These are phyloP conservation scores for Irpex sp. DNA, from an alignment of 1,284 basidiomycete genomes.

Conservation along the genomic window DNA sequence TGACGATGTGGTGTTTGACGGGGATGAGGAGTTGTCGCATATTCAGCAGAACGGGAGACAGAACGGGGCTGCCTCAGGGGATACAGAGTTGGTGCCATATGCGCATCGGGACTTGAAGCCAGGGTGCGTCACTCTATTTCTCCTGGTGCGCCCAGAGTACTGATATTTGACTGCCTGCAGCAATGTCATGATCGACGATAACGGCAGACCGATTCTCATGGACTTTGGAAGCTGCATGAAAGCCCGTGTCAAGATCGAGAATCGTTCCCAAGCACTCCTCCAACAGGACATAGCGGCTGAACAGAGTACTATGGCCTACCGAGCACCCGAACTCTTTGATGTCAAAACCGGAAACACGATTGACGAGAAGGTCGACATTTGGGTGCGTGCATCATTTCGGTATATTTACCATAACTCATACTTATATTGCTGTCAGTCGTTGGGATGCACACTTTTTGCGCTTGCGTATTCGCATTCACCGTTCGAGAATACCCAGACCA, in stretches of 20 bases:
- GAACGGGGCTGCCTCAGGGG: conserved; percentile 30
- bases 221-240: conserved; percentile 92
- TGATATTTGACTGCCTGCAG: conserved; percentile 34
- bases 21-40: conserved; percentile 62
- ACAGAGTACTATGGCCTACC: conserved; percentile 95
- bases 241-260: conserved; percentile 77
- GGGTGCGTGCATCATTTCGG: conserved; percentile 51
- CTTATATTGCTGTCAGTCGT: conserved; percentile 51
- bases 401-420: neutral
- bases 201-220: conserved; percentile 93
- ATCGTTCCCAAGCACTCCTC: conserved; percentile 79
- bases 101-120: conserved; percentile 98
- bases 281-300: conserved; percentile 94
- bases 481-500: conserved; percentile 86
- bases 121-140: conserved; percentile 52
- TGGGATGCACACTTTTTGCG: conserved; percentile 90
- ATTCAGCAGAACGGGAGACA: conserved; percentile 23
- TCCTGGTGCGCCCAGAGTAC: neutral
- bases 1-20: conserved; percentile 69
- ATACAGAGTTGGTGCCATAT: conserved; percentile 75
- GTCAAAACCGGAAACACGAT: conserved; percentile 85
- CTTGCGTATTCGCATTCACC: conserved; percentile 91
- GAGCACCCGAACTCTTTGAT: conserved; percentile 93
- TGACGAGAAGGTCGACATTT: conserved; percentile 96
- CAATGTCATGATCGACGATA: conserved; percentile 95